Conservation (phyloP, 208 protist species). For the Jaenimonas drosophilae region DNA sequence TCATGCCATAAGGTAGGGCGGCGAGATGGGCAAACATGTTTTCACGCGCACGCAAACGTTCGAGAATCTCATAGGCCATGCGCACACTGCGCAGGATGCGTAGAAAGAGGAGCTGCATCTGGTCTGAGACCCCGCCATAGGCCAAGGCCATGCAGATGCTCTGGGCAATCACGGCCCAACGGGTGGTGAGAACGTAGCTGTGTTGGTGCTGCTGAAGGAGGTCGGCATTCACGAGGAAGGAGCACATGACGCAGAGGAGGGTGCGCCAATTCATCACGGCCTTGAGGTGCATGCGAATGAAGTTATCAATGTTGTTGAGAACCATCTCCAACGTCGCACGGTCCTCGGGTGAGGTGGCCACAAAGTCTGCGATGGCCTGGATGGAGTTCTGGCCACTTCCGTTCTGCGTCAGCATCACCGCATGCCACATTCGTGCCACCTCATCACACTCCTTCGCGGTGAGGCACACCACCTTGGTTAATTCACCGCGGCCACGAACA, state of each 20-base stretch:
- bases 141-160: slow-evolving; percentile 5
- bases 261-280: slow-evolving; percentile 2
- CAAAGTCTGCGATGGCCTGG: neutral
- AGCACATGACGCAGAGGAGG: neutral
- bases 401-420: neutral
- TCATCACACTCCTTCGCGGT: neutral
- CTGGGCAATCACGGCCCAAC: slow-evolving; percentile 2
- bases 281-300: slow-evolving; percentile 2
- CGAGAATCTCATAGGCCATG: neutral
- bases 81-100: slow-evolving; percentile 1
- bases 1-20: neutral
- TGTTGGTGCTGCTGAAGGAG: neutral
- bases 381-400: neutral
- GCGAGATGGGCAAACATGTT: slow-evolving; percentile 1
- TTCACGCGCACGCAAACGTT: neutral
- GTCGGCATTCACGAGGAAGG: neutral
- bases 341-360: neutral
- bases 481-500: neutral
- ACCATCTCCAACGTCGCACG: neutral
- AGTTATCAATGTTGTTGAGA: neutral
- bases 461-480: neutral
- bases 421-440: neutral
- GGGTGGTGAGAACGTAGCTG: slow-evolving; percentile 2
- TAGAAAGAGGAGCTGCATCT: slow-evolving; percentile 2
- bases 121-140: neutral